phyloP scores from a whole-genome alignment of 768 basidiomycete species.

The Amanita thiersii region DNA sequence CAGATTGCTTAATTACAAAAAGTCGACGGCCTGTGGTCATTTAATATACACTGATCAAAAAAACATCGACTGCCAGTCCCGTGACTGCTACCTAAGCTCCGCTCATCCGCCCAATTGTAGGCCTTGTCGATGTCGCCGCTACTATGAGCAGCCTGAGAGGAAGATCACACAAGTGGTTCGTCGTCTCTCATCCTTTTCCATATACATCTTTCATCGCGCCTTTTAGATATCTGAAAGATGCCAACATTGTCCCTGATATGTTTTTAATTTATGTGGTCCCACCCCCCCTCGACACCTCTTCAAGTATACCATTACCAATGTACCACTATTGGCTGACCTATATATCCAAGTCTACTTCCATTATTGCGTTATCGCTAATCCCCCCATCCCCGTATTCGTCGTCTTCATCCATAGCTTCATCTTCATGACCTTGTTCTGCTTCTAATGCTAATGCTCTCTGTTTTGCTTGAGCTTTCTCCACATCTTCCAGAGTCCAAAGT shows the following conservation, averaged over 20 bases:
- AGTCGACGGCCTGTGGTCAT: constrained; percentile 48
- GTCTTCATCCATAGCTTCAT: constrained; percentile 31
- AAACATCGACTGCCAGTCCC: constrained; percentile 44
- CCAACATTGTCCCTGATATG: constrained; percentile 20
- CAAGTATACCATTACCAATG: neutral
- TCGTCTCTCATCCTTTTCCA: constrained; percentile 2
- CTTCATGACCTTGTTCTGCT: constrained; percentile 31
- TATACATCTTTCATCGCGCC: constrained; percentile 12
- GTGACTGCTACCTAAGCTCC: constrained; percentile 36
- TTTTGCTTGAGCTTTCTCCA: constrained; percentile 78
- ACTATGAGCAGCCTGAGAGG: constrained; percentile 54
- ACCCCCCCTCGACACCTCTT: neutral
- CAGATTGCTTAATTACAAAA: constrained; percentile 45
- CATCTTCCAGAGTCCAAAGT: constrained; percentile 90
- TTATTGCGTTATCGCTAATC: constrained; percentile 52
- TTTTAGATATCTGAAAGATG: constrained; percentile 30
- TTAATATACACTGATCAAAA: constrained; percentile 33
- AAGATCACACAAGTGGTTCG: constrained; percentile 35
- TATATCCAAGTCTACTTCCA: constrained; percentile 46
- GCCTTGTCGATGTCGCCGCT: constrained; percentile 45
- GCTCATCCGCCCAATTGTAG: constrained; percentile 42
- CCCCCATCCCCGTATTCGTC: constrained; percentile 68
- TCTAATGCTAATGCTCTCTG: constrained; percentile 59
- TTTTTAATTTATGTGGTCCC: no score
- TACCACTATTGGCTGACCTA: constrained; percentile 13